A percentile compares a stretch with the other conserved stretches of the same genome.
Evolutionary conservation across 805 yeast genomes (phyloP).

Genomic region (Dipodascus geniculatus): DNA sequence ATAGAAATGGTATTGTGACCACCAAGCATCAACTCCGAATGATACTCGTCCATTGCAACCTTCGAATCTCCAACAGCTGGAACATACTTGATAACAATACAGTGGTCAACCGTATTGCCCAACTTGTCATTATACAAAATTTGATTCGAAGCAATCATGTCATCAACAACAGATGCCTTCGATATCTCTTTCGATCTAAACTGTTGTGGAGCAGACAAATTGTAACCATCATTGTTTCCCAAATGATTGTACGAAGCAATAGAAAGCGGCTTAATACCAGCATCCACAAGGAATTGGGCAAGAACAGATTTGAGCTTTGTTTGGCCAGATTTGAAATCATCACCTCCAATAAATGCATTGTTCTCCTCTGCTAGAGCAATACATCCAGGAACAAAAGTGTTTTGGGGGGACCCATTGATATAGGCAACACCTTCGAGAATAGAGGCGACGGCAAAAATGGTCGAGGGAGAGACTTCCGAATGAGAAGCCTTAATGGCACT

Average conservation of each 20-base stretch:
- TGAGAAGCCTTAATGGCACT: constrained; percentile 67
- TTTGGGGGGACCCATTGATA: constrained; percentile 95
- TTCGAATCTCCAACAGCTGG: constrained; percentile 93
- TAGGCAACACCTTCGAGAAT: constrained; percentile 82
- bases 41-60: constrained; percentile 98
- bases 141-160: constrained; percentile 78
- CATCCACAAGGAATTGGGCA: constrained; percentile 92
- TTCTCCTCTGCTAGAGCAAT: constrained; percentile 76
- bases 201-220: constrained; percentile 82
- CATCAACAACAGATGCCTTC: constrained; percentile 86
- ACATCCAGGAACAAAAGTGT: constrained; percentile 93
- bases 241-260: constrained; percentile 93
- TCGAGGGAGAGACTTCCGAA: constrained; percentile 79
- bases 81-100: constrained; percentile 88
- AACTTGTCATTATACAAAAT: constrained; percentile 70
- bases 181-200: constrained; percentile 93
- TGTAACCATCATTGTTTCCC: constrained; percentile 94
- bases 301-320: constrained; percentile 92
- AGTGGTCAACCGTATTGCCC: constrained; percentile 78
- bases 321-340: constrained; percentile 95
- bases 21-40: constrained; percentile 93
- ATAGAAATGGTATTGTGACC: constrained; percentile 92
- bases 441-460: constrained; percentile 88
- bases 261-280: constrained; percentile 90
- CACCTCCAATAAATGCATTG: constrained; percentile 81